These are phyloP conservation scores for Talaromyces liani DNA, from an alignment of 495 filamentous ascomycete genomes.

Conservation along the genomic window DNA sequence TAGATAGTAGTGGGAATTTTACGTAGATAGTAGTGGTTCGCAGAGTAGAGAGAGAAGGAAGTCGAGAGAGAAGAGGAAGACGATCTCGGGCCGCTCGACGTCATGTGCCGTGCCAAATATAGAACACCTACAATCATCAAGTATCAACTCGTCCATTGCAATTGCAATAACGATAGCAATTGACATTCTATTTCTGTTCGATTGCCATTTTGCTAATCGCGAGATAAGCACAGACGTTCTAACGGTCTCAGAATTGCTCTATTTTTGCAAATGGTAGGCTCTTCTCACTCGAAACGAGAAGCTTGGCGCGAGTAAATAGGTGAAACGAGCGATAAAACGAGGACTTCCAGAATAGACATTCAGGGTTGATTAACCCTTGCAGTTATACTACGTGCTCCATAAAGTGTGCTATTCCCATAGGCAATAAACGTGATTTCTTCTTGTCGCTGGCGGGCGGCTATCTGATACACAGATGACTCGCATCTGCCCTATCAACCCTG, in stretches of 20 bases:
- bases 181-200: background rate
- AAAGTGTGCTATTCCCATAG: background rate
- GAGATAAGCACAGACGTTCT: background rate
- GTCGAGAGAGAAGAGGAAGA: background rate
- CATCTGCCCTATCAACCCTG: slow-evolving; percentile 1
- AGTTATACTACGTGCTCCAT: background rate
- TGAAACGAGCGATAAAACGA: background rate
- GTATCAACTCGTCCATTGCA: background rate
- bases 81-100: background rate
- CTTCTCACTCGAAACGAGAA: background rate
- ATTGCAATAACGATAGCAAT: background rate
- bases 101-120: background rate
- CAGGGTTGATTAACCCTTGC: background rate
- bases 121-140: background rate
- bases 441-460: background rate
- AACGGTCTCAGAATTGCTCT: background rate
- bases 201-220: background rate
- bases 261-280: slow-evolving; percentile 1
- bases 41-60: background rate
- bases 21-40: background rate
- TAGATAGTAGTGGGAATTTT: background rate
- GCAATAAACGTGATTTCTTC: background rate
- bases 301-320: background rate
- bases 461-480: slow-evolving; percentile 4
- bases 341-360: background rate